A percentile compares a stretch with the other conserved stretches of the same genome.
Evolutionary conservation across 306 rosid genomes (phyloP).

Genomic region (Spatholobus suberectus): DNA sequence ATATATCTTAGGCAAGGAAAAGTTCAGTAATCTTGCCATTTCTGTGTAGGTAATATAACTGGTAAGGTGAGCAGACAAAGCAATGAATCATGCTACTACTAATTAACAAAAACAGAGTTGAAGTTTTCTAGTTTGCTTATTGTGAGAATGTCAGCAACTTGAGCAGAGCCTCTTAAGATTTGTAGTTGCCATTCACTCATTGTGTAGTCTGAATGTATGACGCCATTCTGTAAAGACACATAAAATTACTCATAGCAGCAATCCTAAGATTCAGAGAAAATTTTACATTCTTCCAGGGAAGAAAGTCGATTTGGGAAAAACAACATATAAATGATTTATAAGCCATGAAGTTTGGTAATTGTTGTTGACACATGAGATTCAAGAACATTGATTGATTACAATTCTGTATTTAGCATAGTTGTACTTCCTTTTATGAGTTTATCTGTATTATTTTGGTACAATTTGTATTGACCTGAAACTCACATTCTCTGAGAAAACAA

Average conservation of each 20-base stretch:
- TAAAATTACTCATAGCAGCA: not conserved
- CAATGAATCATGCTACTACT: constrained; percentile 13
- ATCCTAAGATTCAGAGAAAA: not conserved
- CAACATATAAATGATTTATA: not conserved
- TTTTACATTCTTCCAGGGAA: constrained; percentile 5
- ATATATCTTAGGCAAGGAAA: constrained; percentile 30
- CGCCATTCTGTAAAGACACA: not conserved
- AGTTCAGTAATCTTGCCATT: not conserved
- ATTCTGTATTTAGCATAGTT: constrained; percentile 6
- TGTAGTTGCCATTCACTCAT: not conserved
- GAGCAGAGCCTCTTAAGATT: not conserved
- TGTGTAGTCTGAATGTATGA: constrained; percentile 16
- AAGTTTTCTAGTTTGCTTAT: not conserved
- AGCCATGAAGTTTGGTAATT: constrained; percentile 22
- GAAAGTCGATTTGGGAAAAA: not conserved
- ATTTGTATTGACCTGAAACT: constrained; percentile 6
- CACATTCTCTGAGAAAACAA: constrained; percentile 15
- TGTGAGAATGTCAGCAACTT: constrained; percentile 15
- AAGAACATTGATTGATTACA: not conserved
- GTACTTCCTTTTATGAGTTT: constrained; percentile 26
- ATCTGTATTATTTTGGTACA: constrained; percentile 12
- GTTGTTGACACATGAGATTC: constrained; percentile 6
- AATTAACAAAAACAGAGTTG: not conserved
- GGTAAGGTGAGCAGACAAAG: constrained; percentile 23
- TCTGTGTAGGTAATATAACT: constrained; percentile 25